Percentiles rank a stretch among this genome's conserved stretches.
These are phyloP conservation scores for Limnanthes douglasii DNA, from an alignment of 345 rosid species.

Conservation along the genomic window DNA sequence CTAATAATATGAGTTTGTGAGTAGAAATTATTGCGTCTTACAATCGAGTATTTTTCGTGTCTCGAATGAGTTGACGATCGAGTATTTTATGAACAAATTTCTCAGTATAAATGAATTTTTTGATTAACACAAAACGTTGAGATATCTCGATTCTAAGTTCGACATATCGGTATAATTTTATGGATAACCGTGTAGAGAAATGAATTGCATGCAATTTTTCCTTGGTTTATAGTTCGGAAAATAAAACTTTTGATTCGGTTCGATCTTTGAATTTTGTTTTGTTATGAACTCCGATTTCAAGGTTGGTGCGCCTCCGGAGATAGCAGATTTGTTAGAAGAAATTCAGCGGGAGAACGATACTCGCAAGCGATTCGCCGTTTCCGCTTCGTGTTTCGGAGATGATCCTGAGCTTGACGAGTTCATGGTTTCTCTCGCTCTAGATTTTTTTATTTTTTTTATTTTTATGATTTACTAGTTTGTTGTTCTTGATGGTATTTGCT, in stretches of 20 bases:
- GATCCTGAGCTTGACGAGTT: constrained; percentile 98
- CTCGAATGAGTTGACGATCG: constrained; percentile 10
- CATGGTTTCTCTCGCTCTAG: constrained; percentile 38
- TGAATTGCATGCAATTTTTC: neutral
- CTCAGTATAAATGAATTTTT: too few relatives aligned
- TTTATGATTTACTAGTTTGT: neutral
- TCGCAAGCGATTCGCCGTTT: constrained; percentile 21
- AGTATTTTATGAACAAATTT: constrained; percentile 4
- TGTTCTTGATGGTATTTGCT: too few relatives aligned
- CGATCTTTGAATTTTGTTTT: neutral
- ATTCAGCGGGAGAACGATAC: constrained; percentile 36
- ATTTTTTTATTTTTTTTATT: too few relatives aligned
- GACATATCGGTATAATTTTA: constrained; percentile 10
- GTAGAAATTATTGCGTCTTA: too few relatives aligned
- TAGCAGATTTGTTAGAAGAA: constrained; percentile 47
- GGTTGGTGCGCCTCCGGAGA: constrained; percentile 95
- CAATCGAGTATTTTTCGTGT: too few relatives aligned
- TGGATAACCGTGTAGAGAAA: constrained; percentile 6
- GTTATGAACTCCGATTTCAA: constrained; percentile 5
- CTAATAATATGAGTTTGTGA: too few relatives aligned
- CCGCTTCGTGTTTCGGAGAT: constrained; percentile 37
- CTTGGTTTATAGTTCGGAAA: neutral
- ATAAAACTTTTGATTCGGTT: neutral
- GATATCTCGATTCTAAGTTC: neutral
- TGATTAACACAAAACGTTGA: too few relatives aligned